These are phyloP conservation scores for Ogataea philodendri DNA, from an alignment of 805 yeast species.

Conservation along the genomic window DNA sequence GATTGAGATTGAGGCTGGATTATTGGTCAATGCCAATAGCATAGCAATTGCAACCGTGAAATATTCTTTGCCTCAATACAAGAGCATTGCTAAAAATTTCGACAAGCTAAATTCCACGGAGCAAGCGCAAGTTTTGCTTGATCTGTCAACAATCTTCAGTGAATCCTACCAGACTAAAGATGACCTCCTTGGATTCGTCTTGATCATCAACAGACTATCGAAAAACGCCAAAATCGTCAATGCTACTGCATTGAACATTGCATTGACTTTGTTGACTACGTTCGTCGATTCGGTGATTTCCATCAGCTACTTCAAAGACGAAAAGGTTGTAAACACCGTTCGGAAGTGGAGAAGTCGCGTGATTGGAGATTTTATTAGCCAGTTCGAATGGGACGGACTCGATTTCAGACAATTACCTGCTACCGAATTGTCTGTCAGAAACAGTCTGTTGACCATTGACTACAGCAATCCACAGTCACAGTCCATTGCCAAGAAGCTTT, in stretches of 20 bases:
- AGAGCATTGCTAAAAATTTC: conserved; percentile 27
- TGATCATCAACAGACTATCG: conserved; percentile 31
- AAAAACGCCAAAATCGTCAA: conserved; percentile 27
- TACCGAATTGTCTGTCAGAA: conserved; percentile 45
- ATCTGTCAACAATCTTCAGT: conserved; percentile 40
- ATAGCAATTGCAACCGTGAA: conserved; percentile 49
- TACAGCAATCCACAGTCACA: conserved; percentile 29
- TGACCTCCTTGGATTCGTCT: conserved; percentile 35
- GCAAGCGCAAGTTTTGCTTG: conserved; percentile 38
- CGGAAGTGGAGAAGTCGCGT: conserved; percentile 19
- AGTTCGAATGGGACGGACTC: conserved; percentile 38
- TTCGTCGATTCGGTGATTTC: conserved; percentile 30
- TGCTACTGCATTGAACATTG: conserved; percentile 36
- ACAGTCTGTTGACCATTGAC: conserved; percentile 42
- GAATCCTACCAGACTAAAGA: conserved; percentile 31
- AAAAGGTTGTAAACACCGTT: conserved; percentile 10
- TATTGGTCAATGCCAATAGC: conserved; percentile 44
- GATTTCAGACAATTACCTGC: conserved; percentile 24
- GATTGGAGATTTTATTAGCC: conserved; percentile 26
- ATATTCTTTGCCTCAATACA: conserved; percentile 37
- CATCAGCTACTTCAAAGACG: conserved; percentile 24
- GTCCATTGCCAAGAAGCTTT: conserved; percentile 39
- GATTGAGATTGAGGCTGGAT: conserved; percentile 22
- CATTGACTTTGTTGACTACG: conserved; percentile 35
- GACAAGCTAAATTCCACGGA: conserved; percentile 33